These are phyloP conservation scores for Dicorynia guianensis DNA, from an alignment of 306 rosid species.

Conservation along the genomic window DNA sequence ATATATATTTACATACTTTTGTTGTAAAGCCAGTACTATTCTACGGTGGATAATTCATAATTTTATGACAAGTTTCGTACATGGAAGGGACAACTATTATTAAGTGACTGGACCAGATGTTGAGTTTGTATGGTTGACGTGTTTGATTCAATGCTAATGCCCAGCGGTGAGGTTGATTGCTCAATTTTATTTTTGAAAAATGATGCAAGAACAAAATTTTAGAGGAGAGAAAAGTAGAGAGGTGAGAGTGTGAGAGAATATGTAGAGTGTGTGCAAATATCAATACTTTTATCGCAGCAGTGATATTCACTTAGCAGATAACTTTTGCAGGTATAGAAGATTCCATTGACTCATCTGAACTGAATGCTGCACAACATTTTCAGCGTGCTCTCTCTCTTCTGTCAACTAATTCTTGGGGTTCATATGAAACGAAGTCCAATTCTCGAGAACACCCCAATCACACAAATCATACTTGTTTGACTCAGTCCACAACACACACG, in stretches of 20 bases:
- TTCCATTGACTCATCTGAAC: slow-evolving; percentile 47
- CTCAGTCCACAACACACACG: slow-evolving; percentile 46
- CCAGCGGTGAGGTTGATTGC: neutral
- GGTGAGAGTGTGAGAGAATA: no score
- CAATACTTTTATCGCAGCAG: neutral
- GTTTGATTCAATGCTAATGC: neutral
- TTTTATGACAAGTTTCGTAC: neutral
- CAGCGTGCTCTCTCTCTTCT: slow-evolving; percentile 99
- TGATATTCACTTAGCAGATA: slow-evolving; percentile 3
- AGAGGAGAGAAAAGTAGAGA: no score
- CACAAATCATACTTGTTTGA: neutral
- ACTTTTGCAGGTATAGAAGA: slow-evolving; percentile 68
- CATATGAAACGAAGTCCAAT: slow-evolving; percentile 52
- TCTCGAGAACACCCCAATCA: slow-evolving; percentile 44
- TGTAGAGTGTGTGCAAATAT: no score
- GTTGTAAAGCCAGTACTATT: no score
- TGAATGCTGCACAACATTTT: slow-evolving; percentile 57
- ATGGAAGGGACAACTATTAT: neutral
- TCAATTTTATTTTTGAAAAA: no score
- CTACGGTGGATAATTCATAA: no score
- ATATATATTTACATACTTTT: no score
- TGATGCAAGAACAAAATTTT: no score
- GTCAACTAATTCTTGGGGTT: slow-evolving; percentile 82
- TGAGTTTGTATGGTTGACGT: neutral
- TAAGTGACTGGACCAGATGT: neutral